phyloP scores from a whole-genome alignment of 257 asterid genomes.

The Phtheirospermum japonicum region DNA sequence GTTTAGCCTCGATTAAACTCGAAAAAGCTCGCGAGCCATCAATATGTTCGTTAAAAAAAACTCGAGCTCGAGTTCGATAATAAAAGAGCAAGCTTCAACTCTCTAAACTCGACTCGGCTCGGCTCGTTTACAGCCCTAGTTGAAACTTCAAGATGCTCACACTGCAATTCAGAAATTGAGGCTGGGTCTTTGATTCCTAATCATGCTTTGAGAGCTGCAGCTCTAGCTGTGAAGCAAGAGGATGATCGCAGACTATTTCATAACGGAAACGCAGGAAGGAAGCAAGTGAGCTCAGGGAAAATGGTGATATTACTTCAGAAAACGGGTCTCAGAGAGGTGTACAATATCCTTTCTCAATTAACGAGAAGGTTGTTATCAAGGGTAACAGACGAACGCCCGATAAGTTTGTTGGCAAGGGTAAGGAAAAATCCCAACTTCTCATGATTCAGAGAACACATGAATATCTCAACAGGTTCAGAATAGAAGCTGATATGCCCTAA shows the following conservation, averaged over 20 bases:
- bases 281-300: constrained; percentile 78
- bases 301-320: constrained; percentile 65
- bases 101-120: too few species aligned
- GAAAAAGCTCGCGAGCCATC: too few species aligned
- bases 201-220: constrained; percentile 90
- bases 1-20: too few species aligned
- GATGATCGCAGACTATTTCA: constrained; percentile 94
- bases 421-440: constrained; percentile 57
- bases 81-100: too few species aligned
- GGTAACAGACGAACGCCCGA: constrained; percentile 98
- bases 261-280: constrained; percentile 93
- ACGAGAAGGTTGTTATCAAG: constrained; percentile 88
- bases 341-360: constrained; percentile 85
- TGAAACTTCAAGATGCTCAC: constrained; percentile 68
- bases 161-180: constrained; percentile 76
- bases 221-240: constrained; percentile 88
- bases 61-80: too few species aligned
- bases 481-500: constrained; percentile 44
- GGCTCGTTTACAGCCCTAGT: too few species aligned
- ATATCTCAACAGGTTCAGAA: constrained; percentile 58
- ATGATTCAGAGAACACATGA: constrained; percentile 52
- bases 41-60: too few species aligned
- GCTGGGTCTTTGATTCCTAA: constrained; percentile 77
- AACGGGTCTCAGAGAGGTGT: constrained; percentile 65
- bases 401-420: constrained; percentile 96